Evolutionary conservation across 129 eudicot species (phyloP), one percentile per base, ranked within the genome.

Genomic region (Lactuca sativa): DNA sequence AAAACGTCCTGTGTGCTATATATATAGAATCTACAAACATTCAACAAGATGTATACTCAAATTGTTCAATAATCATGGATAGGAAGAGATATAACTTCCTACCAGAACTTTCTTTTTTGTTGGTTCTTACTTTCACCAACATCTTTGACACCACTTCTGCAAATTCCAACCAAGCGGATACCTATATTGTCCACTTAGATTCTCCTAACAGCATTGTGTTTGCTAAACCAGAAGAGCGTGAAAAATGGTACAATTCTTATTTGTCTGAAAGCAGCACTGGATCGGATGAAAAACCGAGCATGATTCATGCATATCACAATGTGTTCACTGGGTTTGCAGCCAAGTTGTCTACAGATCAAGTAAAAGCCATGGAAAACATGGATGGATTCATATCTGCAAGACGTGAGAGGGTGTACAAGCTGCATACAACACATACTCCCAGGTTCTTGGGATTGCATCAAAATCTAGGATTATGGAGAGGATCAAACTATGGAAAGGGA

Each of bases 311-410:
- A 21, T 74, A 80, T 32, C 84, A 74, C 36, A 64, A 56, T 56
- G 73, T 80, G 76, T 71, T 80, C 15, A 80, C 79, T 0, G 80
- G 84, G 8, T 80, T 80, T 64, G 77, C 84, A 68, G 80, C 80
- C 64, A 64, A 58, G 53, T 37, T 80, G 61, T 47, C 84, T 12
- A 40, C 62, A 15, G 67, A 70, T 10, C 76, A 80, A 63, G 84
- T 74, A 47, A 69, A 74, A 40, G 73, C 56, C 25, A 74, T 80
- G 84, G 80, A 80, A 66, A 74, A 25, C 9, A 70, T 70, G 32
- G 74, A 66, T n/a, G 85, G 85, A 9, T 81, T 82, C 6, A 44
- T 82, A 30, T 77, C 81, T 15, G 86, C 86, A 17, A 78, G 57
- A 62, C 85, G 64, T 44, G 78, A 81, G 33, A 60, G 59, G n/a